Conservation (phyloP, 148 eudicot species). For the Simmondsia chinensis region DNA sequence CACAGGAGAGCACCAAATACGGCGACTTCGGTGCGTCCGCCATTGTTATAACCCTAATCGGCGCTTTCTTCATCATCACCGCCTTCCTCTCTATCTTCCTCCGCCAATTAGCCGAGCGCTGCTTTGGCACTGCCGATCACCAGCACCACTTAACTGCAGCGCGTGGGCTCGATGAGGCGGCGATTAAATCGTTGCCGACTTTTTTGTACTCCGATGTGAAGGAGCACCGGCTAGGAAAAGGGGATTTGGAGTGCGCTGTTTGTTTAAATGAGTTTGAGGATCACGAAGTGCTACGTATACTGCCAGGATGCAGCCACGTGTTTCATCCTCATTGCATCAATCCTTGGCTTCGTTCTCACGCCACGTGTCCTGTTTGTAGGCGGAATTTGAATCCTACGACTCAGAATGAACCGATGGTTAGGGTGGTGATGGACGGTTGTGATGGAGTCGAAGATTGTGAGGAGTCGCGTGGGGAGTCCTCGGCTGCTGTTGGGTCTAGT, state of each 20-base stretch:
- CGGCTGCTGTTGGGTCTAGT: too few species aligned
- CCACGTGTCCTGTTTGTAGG: conserved; percentile 53
- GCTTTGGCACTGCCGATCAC: conserved; percentile 19
- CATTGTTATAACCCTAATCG: conserved; percentile 19
- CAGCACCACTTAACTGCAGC: neutral
- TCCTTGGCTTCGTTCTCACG: conserved; percentile 30
- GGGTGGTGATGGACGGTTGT: neutral
- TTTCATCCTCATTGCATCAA: conserved; percentile 46
- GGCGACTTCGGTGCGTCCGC: conserved; percentile 21
- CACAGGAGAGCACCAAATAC: too few species aligned
- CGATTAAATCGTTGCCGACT: conserved; percentile 34
- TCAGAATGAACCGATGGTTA: neutral
- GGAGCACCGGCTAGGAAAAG: conserved; percentile 28
- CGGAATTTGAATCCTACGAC: conserved; percentile 5
- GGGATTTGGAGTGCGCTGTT: conserved; percentile 43
- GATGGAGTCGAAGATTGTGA: neutral
- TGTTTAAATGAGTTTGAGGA: conserved; percentile 48
- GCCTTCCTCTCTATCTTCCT: conserved; percentile 27
- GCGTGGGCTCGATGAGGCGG: conserved; percentile 24
- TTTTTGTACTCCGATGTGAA: conserved; percentile 47
- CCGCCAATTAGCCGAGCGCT: conserved; percentile 22
- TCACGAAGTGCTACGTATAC: conserved; percentile 35
- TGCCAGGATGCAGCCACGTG: conserved; percentile 52
- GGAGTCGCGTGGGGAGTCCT: conserved; percentile 2
- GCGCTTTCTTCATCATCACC: conserved; percentile 19